A percentile compares a stretch with the other conserved stretches of the same genome.
Evolutionary conservation across 108 stramenopile genomes (phyloP).

Genomic region (Fragilaria crotonensis): DNA sequence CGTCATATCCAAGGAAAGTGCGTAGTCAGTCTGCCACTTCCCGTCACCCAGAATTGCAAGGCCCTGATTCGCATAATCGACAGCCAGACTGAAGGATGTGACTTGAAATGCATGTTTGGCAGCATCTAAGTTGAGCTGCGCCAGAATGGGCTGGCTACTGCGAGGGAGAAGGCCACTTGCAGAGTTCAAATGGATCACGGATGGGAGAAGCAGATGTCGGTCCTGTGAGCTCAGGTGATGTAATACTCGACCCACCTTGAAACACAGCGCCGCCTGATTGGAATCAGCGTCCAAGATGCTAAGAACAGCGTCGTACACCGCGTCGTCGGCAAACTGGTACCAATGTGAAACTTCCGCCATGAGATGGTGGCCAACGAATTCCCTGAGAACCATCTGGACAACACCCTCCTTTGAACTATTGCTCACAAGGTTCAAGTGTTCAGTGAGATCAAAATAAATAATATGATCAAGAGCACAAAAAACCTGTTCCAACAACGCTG

Average conservation of each 20-base stretch:
- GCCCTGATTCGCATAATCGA: not conserved
- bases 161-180: not conserved
- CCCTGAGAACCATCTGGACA: not conserved
- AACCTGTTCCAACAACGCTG: not conserved
- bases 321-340: not conserved
- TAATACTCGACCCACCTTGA: not conserved
- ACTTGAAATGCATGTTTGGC: not conserved
- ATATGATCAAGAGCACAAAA: not conserved
- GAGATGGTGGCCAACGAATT: not conserved
- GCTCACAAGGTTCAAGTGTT: not conserved
- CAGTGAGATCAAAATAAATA: not conserved
- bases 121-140: not conserved
- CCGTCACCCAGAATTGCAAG: not conserved
- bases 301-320: not conserved
- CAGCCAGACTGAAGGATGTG: not conserved
- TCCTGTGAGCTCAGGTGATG: not conserved
- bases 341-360: not conserved
- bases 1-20: not conserved
- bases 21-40: not conserved
- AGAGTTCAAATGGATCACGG: not conserved
- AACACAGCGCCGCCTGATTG: not conserved
- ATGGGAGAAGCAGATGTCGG: not conserved
- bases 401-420: not conserved
- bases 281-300: not conserved
- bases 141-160: not conserved